Base-by-base conservation (phyloP, 495 filamentous ascomycete species). In the Xylaria intraflava region DNA sequence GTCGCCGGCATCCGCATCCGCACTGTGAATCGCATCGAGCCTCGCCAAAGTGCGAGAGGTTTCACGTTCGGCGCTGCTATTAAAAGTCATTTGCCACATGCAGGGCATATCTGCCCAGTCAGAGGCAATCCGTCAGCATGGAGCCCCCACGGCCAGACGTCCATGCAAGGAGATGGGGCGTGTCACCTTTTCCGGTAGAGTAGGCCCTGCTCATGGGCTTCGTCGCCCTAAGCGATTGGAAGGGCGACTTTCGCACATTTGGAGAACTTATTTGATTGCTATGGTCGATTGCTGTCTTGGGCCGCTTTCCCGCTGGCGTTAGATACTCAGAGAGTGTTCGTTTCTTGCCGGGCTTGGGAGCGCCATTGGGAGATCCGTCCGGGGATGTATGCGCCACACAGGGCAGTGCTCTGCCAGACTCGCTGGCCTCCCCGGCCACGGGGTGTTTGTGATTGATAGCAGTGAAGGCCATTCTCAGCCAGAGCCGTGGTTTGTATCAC, bases 191-290 rank as follows among this genome's bases (percentile, higher is more conserved):
- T 23, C 3, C 17, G 31, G 24, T 10, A 12, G 7, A 14, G 16
- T 12, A 14, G 16, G 2, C 6, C 17, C 30, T 46, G 17, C 26
- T 36, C 17, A 39, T 36, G 2, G 33, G 42, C 24, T 38, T 53
- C 31, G 31, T 53, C 42, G 39, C 51, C 23, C 31, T 45, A 1
- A 53, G 35, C n/a, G 50, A 44, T 17, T 6, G 7, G 26, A 53
- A 22, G 2, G 49, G 23, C 10, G 6, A 6, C 6, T 30, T 20
- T 30, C 11, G 6, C 23, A 6, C 31, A 35, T 45, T 53, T 33
- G 22, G 40, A 14, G 30, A n/a, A n/a, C 31, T 39, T 16, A 30
- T 33, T 16, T 42, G 17, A 46, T 40, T 19, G 26, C 16, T 26
- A 31, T 33, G 14, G 5, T 35, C 23, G 16, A 2, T 24, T 16